Percentiles rank a stretch among this genome's conserved stretches.
Conservation (phyloP, 2,329 filamentous ascomycete genomes). For the Tolypocladium ovalisporum region DNA sequence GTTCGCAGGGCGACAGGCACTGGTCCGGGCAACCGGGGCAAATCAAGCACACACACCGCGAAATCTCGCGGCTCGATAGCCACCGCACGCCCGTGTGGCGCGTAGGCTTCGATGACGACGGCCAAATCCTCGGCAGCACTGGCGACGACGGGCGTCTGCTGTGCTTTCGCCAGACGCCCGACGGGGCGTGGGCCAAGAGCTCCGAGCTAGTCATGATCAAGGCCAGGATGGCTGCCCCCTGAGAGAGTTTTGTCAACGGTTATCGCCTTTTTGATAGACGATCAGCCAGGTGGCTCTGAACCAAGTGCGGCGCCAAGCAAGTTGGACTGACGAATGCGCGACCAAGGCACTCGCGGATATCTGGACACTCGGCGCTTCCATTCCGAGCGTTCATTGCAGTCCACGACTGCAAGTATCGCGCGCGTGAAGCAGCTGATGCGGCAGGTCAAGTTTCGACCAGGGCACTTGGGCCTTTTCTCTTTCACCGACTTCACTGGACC, state of each 20-base stretch:
- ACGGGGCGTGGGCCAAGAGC: slow-evolving; percentile 48
- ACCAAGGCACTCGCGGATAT: neutral
- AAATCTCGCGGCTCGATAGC: slow-evolving; percentile 56
- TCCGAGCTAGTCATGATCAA: slow-evolving; percentile 49
- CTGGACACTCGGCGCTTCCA: too few species aligned
- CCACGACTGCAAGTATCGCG: neutral
- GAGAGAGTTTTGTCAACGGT: slow-evolving; percentile 4
- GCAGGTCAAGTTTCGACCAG: neutral
- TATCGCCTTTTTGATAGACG: neutral
- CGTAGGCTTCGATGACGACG: slow-evolving; percentile 58
- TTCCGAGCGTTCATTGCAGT: neutral
- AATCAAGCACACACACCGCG: slow-evolving; percentile 49
- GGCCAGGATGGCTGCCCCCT: slow-evolving; percentile 38
- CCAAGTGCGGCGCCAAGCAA: neutral
- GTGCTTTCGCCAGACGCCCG: slow-evolving; percentile 49
- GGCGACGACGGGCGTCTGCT: slow-evolving; percentile 63
- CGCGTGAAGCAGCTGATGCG: neutral
- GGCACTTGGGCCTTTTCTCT: neutral
- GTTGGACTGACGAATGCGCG: neutral
- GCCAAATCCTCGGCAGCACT: slow-evolving; percentile 63
- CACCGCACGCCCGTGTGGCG: slow-evolving; percentile 66
- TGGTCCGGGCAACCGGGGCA: slow-evolving; percentile 52
- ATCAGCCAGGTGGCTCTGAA: too few species aligned
- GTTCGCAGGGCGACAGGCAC: slow-evolving; percentile 33
- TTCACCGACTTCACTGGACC: neutral